Conservation (phyloP, 176 grass and related monocot species). For the Coix lacrymajobi region DNA sequence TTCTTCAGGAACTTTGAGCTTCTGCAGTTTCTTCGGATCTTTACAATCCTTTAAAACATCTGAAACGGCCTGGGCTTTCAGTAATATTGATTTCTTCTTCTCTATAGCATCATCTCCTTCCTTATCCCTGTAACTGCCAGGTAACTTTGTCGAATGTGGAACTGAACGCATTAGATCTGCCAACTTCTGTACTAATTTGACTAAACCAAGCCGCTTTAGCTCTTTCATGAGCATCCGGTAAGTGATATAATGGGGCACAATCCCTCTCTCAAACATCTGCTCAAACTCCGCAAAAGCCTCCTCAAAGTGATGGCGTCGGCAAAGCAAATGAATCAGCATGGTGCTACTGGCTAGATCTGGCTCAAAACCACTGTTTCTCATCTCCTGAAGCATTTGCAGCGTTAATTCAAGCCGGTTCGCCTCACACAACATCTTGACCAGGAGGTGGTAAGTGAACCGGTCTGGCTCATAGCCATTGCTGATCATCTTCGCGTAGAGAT, state of each 20-base stretch:
- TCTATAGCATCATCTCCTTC: slow-evolving; percentile 38
- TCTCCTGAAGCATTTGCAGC: slow-evolving; percentile 62
- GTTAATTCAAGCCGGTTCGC: slow-evolving; percentile 54
- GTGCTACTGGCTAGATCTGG: slow-evolving; percentile 67
- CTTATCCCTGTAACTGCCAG: slow-evolving; percentile 58
- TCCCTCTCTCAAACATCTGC: slow-evolving; percentile 61
- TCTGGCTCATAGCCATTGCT: slow-evolving; percentile 52
- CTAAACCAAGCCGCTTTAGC: slow-evolving; percentile 48
- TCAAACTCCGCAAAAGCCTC: slow-evolving; percentile 67
- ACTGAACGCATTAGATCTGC: slow-evolving; percentile 59
- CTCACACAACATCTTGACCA: slow-evolving; percentile 77
- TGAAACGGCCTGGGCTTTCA: slow-evolving; percentile 60
- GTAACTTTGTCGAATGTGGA: slow-evolving; percentile 71
- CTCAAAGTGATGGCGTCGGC: slow-evolving; percentile 40
- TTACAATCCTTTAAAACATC: slow-evolving; percentile 59
- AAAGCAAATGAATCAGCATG: slow-evolving; percentile 85
- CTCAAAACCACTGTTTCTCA: slow-evolving; percentile 58
- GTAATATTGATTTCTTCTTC: slow-evolving; percentile 56
- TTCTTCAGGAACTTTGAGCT: slow-evolving; percentile 41
- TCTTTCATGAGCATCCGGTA: slow-evolving; percentile 70
- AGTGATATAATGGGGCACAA: slow-evolving; percentile 82
- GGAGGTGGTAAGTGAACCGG: slow-evolving; percentile 53
- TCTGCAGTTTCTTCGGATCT: slow-evolving; percentile 21
- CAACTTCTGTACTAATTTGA: slow-evolving; percentile 44
- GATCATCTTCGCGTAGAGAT: slow-evolving; percentile 81